Evolutionary conservation across 129 eudicot genomes (phyloP).

Genomic region (Chrysanthemum makinoi): DNA sequence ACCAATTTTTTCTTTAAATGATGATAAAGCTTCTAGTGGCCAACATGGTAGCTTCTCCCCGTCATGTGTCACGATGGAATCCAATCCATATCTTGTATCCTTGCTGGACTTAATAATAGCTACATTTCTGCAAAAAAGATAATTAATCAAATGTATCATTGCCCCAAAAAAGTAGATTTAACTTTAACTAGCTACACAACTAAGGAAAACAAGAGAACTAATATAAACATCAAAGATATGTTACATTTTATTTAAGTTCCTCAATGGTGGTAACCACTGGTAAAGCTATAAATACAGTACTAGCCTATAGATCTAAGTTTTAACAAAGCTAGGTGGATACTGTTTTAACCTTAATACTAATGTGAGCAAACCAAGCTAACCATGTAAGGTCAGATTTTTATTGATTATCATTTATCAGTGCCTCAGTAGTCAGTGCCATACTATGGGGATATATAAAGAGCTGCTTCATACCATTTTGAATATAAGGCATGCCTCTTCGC

Average conservation of each 20-base stretch:
- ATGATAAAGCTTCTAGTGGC: conserved; percentile 73
- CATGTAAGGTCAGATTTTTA: no score
- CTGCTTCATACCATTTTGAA: neutral
- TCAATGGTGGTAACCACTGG: neutral
- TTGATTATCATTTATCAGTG: neutral
- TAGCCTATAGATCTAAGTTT: conserved; percentile 13
- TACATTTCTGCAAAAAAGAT: conserved; percentile 56
- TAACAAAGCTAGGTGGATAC: conserved; percentile 2
- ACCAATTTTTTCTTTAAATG: conserved; percentile 72
- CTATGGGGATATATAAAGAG: no score
- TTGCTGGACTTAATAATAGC: conserved; percentile 85
- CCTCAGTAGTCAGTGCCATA: no score
- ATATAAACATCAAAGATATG: neutral
- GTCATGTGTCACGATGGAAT: conserved; percentile 86
- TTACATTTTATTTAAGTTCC: conserved; percentile 2
- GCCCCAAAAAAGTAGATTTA: conserved; percentile 4
- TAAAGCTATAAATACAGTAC: neutral
- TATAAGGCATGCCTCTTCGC: neutral
- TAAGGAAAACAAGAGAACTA: neutral
- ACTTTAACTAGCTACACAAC: neutral
- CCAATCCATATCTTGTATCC: conserved; percentile 86
- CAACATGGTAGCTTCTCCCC: conserved; percentile 90
- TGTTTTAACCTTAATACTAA: neutral
- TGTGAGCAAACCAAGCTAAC: no score
- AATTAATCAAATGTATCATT: conserved; percentile 2